These are phyloP conservation scores for Penicillium pancosmium DNA, from an alignment of 495 filamentous ascomycete genomes.

Conservation along the genomic window DNA sequence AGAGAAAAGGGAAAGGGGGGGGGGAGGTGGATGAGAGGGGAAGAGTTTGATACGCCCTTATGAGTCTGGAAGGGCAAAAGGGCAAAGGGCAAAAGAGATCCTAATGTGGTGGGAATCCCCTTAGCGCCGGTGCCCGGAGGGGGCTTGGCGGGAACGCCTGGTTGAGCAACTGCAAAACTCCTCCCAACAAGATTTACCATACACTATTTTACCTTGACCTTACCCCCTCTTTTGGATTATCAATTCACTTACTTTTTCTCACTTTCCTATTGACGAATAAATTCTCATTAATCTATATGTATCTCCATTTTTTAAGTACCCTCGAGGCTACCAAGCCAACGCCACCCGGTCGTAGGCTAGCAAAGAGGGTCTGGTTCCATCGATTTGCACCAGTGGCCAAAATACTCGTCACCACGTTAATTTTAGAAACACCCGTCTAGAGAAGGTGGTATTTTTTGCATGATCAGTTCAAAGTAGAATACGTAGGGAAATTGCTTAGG, in stretches of 20 bases:
- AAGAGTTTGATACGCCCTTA: constrained; percentile 43
- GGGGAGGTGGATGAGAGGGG: constrained; percentile 27
- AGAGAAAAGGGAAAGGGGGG: constrained; percentile 30
- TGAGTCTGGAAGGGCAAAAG: constrained; percentile 37
- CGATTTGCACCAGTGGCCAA: constrained; percentile 5
- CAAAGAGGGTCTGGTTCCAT: constrained; percentile 2
- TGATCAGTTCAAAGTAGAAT: background rate
- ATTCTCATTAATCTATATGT: no score
- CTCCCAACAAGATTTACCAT: constrained; percentile 40
- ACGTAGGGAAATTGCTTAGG: background rate
- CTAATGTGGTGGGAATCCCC: constrained; percentile 45
- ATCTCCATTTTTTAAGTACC: no score
- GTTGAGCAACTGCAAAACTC: constrained; percentile 39
- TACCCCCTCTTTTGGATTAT: background rate
- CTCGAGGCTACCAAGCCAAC: no score
- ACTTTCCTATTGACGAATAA: no score
- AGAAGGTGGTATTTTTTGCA: background rate
- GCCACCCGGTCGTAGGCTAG: no score
- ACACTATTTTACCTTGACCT: constrained; percentile 5
- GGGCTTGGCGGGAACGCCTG: constrained; percentile 50
- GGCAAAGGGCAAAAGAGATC: constrained; percentile 18
- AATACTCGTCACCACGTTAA: constrained; percentile 13
- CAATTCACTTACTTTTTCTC: no score
- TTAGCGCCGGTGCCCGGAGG: constrained; percentile 53
- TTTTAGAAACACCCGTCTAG: constrained; percentile 14